Evolutionary conservation across 768 basidiomycete genomes (phyloP), one percentile per base, ranked within the genome.

Genomic region (Tulasnella calospora): DNA sequence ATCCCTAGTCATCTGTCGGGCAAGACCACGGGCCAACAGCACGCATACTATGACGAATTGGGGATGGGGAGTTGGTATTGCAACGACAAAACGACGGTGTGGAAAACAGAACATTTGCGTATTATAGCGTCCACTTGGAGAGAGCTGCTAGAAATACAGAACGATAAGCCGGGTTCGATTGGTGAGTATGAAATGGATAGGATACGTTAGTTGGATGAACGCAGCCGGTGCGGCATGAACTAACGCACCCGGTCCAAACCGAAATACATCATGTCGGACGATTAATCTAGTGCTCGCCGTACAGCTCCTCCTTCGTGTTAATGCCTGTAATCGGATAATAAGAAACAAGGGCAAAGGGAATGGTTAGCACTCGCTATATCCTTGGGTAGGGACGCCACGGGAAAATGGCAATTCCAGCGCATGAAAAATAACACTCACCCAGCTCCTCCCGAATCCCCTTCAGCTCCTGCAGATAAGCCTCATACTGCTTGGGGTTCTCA

Each of bases 401-500:
- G 19, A 27, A 74, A 55, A 74, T 47, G 33, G 33, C 19, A 67
- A 67, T 36, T 61, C 51, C n/a, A 67, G 10, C 38, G 75, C 75
- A 38, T 40, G 40, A 36, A 40, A 27, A 13, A 71, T 17, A 27
- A 85, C 86, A 85, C 85, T 81, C 80, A 98, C 96, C 97, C 79
- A 99, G 89, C 87, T 99, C 96, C 83, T 97, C 91, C 81, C 94
- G 89, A 81, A 98, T 86, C 74, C 90, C 88, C 85, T 93, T 94
- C 81, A 98, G 88, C 86, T 98, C 97, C 19, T 94, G 90, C 83
- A 99, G 86, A 84, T 99, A 99, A 41, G 92, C 91, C 87, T 95
- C 87, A 84, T 99, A 99, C 86, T 99, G 98, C 78, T 90, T 86
- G 87, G 93, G 93, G 87, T 96, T 99, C 88, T 99, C 98, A 71